These are phyloP conservation scores for Kentomonas sorsogonicus DNA, from an alignment of 208 protist species.

Conservation along the genomic window DNA sequence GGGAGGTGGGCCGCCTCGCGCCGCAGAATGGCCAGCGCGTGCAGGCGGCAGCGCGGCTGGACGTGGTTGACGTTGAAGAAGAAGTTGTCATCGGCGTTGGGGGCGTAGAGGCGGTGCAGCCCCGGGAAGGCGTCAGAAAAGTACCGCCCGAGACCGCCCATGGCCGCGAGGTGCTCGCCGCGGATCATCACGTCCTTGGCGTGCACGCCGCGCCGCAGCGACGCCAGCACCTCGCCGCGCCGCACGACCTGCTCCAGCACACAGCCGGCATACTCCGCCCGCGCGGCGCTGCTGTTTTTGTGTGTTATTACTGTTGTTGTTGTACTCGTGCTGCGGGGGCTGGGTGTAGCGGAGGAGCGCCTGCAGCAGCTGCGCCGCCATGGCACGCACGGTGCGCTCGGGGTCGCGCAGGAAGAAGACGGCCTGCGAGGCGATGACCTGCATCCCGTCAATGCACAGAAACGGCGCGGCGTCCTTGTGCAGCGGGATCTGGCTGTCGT, in stretches of 20 bases:
- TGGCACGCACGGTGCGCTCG: constrained; percentile 67
- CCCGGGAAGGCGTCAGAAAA: constrained; percentile 57
- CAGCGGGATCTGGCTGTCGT: constrained; percentile 58
- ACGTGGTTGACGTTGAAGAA: constrained; percentile 80
- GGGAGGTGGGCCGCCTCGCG: constrained; percentile 35
- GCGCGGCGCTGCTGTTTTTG: constrained; percentile 1
- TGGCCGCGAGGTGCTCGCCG: constrained; percentile 63
- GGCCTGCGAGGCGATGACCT: constrained; percentile 54
- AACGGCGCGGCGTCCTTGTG: constrained; percentile 37
- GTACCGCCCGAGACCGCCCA: constrained; percentile 60
- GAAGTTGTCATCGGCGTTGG: constrained; percentile 75
- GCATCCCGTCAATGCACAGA: constrained; percentile 54
- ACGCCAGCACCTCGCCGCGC: constrained; percentile 63
- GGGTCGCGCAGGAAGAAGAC: constrained; percentile 84
- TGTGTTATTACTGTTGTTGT: too few species aligned
- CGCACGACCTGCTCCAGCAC: constrained; percentile 66
- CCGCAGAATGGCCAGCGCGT: constrained; percentile 69
- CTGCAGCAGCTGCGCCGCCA: constrained; percentile 56
- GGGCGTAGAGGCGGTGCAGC: constrained; percentile 64
- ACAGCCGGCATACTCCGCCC: constrained; percentile 17
- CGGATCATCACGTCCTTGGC: constrained; percentile 74
- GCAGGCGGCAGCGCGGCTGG: constrained; percentile 74
- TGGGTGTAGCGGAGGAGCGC: constrained; percentile 71
- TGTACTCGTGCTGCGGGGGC: neutral
- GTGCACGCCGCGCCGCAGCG: constrained; percentile 76